Evolutionary conservation across 768 basidiomycete genomes (phyloP), one percentile per base, ranked within the genome.

Genomic region (Trametes elegans): DNA sequence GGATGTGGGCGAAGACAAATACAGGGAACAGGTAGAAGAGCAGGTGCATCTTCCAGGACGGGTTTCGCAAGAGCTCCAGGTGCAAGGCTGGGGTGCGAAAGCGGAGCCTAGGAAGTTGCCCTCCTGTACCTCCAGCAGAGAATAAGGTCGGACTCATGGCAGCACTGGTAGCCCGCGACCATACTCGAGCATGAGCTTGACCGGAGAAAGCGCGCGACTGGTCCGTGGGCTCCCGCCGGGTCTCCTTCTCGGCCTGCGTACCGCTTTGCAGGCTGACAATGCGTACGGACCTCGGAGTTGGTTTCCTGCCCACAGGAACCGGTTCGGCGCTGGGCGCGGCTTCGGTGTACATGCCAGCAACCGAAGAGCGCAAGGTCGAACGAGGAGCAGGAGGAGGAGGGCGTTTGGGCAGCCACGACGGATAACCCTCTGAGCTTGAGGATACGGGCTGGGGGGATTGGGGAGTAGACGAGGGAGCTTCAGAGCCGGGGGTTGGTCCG

Each of bases 341-440:
- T 16, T 72, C 69, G 58, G 56, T 64, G 61, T 61, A 60, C 62
- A 68, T 64, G 50, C 72, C 67, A n/a, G 74, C 76, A 43, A 78
- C 73, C 24, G 79, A 81, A 7, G 81, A 83, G 55, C 82, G 82
- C 51, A 87, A 70, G 1, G 87, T 89, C 9, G 87, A 87, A 3
- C 80, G 79, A 3, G 91, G 90, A 7, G 81, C 82, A 0, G 90
- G 90, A 0, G 82, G 87, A 14, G 83, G 84, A 2, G 91, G 90
- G 13, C 90, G 79, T 55, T 75, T 81, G 16, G 90, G 90, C 1
- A 93, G 83, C 90, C 90, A 93, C 21, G 87, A 85, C 3, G 90
- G 90, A 66, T 93, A 93, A 13, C 84, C 84, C 60, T 88, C 87
- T 16, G 79, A 79, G 47, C 70, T 62, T 0, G 65, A 68, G 8